Conservation (phyloP, 345 rosid genomes). For the Turritis glabra region DNA sequence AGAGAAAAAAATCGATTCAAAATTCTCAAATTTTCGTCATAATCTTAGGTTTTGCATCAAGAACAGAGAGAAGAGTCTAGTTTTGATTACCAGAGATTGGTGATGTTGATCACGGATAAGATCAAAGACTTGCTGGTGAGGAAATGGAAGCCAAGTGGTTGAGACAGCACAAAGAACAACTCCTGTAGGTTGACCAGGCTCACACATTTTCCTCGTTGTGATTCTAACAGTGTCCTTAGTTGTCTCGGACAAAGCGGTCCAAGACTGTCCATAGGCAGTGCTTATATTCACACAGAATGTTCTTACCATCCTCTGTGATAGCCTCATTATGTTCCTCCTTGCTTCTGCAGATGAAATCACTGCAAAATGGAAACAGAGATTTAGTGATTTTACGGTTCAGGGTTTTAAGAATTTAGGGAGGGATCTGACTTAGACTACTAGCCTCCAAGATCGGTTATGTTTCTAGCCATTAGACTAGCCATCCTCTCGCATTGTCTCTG, state of each 20-base stretch:
- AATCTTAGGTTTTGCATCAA: too few relatives aligned
- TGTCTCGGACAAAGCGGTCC: conserved; percentile 81
- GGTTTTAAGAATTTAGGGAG: neutral
- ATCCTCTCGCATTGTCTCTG: conserved; percentile 83
- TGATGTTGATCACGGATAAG: conserved; percentile 73
- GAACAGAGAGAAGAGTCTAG: neutral
- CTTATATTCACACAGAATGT: conserved; percentile 71
- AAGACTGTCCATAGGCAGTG: conserved; percentile 66
- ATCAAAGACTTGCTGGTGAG: conserved; percentile 71
- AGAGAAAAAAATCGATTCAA: neutral
- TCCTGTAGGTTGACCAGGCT: conserved; percentile 80
- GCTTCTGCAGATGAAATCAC: conserved; percentile 82
- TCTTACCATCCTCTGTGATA: conserved; percentile 77
- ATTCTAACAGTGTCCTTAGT: conserved; percentile 64
- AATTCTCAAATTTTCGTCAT: too few relatives aligned
- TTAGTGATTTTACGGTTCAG: neutral
- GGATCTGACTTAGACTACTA: conserved; percentile 18
- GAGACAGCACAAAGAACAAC: conserved; percentile 80
- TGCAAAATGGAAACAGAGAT: conserved; percentile 7
- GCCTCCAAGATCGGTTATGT: conserved; percentile 86
- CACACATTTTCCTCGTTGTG: conserved; percentile 67
- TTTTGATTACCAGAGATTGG: conserved; percentile 61
- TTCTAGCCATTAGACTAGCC: conserved; percentile 93
- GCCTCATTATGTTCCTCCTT: conserved; percentile 75
- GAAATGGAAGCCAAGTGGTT: conserved; percentile 80